Evolutionary conservation across 495 filamentous ascomycete species (phyloP).

Genomic region (Lasiosphaeria miniovina): DNA sequence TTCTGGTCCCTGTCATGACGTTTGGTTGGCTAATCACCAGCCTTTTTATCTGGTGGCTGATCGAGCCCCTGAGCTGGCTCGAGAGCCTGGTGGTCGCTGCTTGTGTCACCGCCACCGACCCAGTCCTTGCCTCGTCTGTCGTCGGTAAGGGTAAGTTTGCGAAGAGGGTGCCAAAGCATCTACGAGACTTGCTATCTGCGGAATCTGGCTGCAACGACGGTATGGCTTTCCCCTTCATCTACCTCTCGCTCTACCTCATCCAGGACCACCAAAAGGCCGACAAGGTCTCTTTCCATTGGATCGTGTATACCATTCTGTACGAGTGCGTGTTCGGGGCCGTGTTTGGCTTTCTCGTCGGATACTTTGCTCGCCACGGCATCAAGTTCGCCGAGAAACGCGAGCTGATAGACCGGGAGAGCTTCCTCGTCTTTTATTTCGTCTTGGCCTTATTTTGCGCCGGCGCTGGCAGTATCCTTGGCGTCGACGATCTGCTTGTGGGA

Average conservation of each 20-base stretch:
- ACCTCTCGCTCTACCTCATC: slow-evolving; percentile 84
- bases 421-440: slow-evolving; percentile 98
- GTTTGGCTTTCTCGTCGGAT: slow-evolving; percentile 86
- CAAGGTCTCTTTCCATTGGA: slow-evolving; percentile 79
- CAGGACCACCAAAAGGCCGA: slow-evolving; percentile 65
- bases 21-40: slow-evolving; percentile 94
- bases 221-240: slow-evolving; percentile 99
- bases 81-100: slow-evolving; percentile 83
- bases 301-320: slow-evolving; percentile 87
- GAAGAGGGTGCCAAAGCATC: slow-evolving; percentile 93
- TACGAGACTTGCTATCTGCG: slow-evolving; percentile 91
- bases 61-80: slow-evolving; percentile 77
- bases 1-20: slow-evolving; percentile 95
- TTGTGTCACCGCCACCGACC: slow-evolving; percentile 97
- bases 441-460: slow-evolving; percentile 95
- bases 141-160: slow-evolving; percentile 99
- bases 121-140: slow-evolving; percentile 94
- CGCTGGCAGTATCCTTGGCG: slow-evolving; percentile 84
- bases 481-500: slow-evolving; percentile 95
- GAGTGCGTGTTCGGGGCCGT: slow-evolving; percentile 93
- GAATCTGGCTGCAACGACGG: slow-evolving; percentile 99
- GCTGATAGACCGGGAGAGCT: slow-evolving; percentile 92
- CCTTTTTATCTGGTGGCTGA: slow-evolving; percentile 96
- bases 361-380: slow-evolving; percentile 84
- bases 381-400: slow-evolving; percentile 81